Evolutionary conservation across 129 eudicot genomes (phyloP).

Genomic region (Saussurea involucrata): DNA sequence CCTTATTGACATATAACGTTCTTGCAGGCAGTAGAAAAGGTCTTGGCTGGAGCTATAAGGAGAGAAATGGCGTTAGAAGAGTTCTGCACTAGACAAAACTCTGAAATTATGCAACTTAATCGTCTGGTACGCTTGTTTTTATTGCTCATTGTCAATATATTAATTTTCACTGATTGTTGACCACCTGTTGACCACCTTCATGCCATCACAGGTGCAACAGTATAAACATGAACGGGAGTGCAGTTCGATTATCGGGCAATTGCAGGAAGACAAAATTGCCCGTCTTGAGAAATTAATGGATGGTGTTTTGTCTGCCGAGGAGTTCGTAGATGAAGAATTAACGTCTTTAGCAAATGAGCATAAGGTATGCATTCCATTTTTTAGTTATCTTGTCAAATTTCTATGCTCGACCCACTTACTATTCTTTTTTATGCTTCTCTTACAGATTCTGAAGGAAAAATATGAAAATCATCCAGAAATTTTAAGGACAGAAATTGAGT

Average conservation of each 20-base stretch:
- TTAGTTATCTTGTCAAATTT: not conserved
- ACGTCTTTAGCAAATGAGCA: slow-evolving; percentile 61
- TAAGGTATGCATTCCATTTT: slow-evolving; percentile 39
- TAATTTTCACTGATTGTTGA: not conserved
- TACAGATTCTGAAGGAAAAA: slow-evolving; percentile 79
- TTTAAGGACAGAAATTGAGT: slow-evolving; percentile 58
- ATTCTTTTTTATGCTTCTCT: slow-evolving; percentile 6
- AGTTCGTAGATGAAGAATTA: slow-evolving; percentile 73
- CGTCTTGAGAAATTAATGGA: slow-evolving; percentile 93
- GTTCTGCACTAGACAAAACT: slow-evolving; percentile 62
- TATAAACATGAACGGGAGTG: slow-evolving; percentile 95
- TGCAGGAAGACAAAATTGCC: slow-evolving; percentile 87
- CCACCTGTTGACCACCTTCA: not conserved
- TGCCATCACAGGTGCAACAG: slow-evolving; percentile 74
- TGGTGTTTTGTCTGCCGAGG: slow-evolving; percentile 78
- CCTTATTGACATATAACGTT: slow-evolving; percentile 12
- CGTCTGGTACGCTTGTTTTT: slow-evolving; percentile 61
- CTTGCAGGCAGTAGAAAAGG: slow-evolving; percentile 87
- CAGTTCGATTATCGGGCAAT: slow-evolving; percentile 71
- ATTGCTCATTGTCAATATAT: not conserved
- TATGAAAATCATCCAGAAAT: slow-evolving; percentile 93
- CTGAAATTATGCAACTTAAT: slow-evolving; percentile 82
- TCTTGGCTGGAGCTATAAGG: slow-evolving; percentile 93
- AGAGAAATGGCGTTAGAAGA: slow-evolving; percentile 98
- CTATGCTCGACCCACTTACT: not conserved